A percentile compares a stretch with the other conserved stretches of the same genome.
Conservation (phyloP, 208 protist genomes). For the Acanthamoeba castellanii region DNA sequence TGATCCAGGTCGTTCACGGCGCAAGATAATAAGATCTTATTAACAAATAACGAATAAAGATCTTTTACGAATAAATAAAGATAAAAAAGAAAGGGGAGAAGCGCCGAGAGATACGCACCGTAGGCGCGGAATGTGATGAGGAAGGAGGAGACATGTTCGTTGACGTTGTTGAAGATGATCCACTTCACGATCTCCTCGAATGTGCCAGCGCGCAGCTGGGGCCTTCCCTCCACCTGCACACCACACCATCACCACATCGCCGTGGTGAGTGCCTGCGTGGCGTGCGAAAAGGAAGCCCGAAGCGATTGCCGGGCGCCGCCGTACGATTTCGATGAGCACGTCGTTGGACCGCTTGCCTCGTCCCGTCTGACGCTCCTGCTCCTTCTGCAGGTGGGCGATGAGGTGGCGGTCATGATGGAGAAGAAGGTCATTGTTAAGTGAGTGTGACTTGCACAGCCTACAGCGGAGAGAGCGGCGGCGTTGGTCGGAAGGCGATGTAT, state of each 20-base stretch:
- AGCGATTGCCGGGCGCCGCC: not conserved
- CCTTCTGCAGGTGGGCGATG: not conserved
- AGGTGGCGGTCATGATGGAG: no score
- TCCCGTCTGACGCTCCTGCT: not conserved
- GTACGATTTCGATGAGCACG: constrained; percentile 52
- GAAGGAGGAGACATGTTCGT: constrained; percentile 50
- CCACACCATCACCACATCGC: no score
- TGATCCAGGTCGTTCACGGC: no score
- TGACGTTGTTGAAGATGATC: constrained; percentile 53
- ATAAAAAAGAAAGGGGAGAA: not conserved
- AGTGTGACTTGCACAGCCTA: no score
- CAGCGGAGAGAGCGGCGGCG: no score
- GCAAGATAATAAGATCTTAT: not conserved
- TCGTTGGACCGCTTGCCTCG: constrained; percentile 43
- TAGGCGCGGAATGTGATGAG: constrained; percentile 55
- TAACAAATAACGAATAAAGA: not conserved
- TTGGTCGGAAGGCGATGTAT: no score
- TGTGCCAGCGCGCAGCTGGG: constrained; percentile 22
- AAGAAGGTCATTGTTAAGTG: no score
- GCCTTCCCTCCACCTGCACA: constrained; percentile 20
- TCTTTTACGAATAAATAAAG: not conserved
- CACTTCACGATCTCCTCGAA: constrained; percentile 51
- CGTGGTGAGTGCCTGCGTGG: not conserved
- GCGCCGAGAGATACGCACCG: not conserved
- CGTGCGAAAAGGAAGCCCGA: not conserved